Evolutionary conservation across 2,329 filamentous ascomycete species (phyloP).

Genomic region (Colletotrichum plurivorum): DNA sequence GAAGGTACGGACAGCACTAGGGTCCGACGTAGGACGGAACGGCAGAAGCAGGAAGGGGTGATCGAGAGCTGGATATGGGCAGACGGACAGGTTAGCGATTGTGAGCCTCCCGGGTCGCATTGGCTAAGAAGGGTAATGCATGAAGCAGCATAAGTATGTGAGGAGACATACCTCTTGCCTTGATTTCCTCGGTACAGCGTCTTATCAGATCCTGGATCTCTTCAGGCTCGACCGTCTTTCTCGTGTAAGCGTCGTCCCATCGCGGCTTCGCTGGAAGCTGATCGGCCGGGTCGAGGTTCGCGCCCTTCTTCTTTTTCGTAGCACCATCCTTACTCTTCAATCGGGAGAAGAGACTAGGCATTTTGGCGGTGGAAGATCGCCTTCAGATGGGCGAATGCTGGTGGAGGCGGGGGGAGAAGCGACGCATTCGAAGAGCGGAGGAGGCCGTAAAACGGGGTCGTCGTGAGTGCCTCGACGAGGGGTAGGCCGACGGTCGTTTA

Average conservation of each 20-base stretch:
- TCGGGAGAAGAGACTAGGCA: slow-evolving; percentile 73
- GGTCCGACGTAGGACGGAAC: slow-evolving; percentile 93
- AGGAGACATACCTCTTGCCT: slow-evolving; percentile 83
- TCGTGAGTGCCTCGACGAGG: slow-evolving; percentile 25
- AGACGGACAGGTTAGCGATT: neutral
- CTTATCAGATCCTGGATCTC: slow-evolving; percentile 91
- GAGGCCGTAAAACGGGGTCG: slow-evolving; percentile 9
- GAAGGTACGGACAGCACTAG: slow-evolving; percentile 92
- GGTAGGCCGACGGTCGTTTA: slow-evolving; percentile 17
- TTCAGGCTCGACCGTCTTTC: slow-evolving; percentile 86
- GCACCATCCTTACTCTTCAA: slow-evolving; percentile 83
- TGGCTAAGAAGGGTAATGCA: slow-evolving; percentile 41
- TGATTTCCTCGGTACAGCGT: slow-evolving; percentile 91
- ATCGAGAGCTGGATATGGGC: slow-evolving; percentile 76
- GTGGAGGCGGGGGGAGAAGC: slow-evolving; percentile 21
- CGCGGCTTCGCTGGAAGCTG: slow-evolving; percentile 76
- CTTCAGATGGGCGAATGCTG: slow-evolving; percentile 22
- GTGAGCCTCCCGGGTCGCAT: slow-evolving; percentile 16
- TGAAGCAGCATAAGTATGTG: slow-evolving; percentile 34
- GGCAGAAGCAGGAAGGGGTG: slow-evolving; percentile 93
- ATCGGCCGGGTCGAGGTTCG: slow-evolving; percentile 64
- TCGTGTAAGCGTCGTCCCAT: slow-evolving; percentile 91
- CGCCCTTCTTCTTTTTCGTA: slow-evolving; percentile 77
- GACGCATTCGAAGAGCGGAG: slow-evolving; percentile 30
- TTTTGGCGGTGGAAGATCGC: slow-evolving; percentile 49